phyloP scores from a whole-genome alignment of 2,329 filamentous ascomycete genomes.

The Colletotrichum zoysiae region DNA sequence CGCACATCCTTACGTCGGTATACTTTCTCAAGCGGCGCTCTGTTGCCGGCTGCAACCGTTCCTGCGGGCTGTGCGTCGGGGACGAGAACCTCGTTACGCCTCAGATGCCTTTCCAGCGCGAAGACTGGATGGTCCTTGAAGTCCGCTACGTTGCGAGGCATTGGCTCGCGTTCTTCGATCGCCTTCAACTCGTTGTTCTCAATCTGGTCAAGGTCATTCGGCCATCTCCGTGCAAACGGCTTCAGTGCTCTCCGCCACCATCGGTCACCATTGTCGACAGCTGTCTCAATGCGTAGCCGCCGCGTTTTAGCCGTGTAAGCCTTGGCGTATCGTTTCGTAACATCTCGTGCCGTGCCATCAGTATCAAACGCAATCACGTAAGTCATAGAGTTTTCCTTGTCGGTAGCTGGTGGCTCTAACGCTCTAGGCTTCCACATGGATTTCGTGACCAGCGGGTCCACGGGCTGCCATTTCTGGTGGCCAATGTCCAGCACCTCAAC shows the following conservation, averaged over 20 bases:
- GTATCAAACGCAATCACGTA: constrained; percentile 91
- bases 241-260: constrained; percentile 69
- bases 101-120: constrained; percentile 87
- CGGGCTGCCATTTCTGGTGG: constrained; percentile 90
- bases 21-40: constrained; percentile 77
- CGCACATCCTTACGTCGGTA: constrained; percentile 87
- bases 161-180: constrained; percentile 80
- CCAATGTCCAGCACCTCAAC: constrained; percentile 90
- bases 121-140: constrained; percentile 89
- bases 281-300: constrained; percentile 79
- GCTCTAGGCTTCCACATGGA: constrained; percentile 79
- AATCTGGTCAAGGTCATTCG: constrained; percentile 80
- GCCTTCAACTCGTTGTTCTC: constrained; percentile 83
- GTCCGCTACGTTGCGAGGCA: constrained; percentile 87
- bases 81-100: constrained; percentile 84
- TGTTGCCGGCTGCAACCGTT: constrained; percentile 78
- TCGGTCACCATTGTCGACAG: constrained; percentile 59
- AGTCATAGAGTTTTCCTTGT: constrained; percentile 79
- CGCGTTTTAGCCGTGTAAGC: constrained; percentile 92
- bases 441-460: constrained; percentile 86
- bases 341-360: constrained; percentile 82
- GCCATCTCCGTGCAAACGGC: constrained; percentile 57
- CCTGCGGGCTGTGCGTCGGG: constrained; percentile 79
- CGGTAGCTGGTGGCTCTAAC: constrained; percentile 86
- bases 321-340: constrained; percentile 89